phyloP scores from a whole-genome alignment of 208 protist species.

The Trypanosoma mega region DNA sequence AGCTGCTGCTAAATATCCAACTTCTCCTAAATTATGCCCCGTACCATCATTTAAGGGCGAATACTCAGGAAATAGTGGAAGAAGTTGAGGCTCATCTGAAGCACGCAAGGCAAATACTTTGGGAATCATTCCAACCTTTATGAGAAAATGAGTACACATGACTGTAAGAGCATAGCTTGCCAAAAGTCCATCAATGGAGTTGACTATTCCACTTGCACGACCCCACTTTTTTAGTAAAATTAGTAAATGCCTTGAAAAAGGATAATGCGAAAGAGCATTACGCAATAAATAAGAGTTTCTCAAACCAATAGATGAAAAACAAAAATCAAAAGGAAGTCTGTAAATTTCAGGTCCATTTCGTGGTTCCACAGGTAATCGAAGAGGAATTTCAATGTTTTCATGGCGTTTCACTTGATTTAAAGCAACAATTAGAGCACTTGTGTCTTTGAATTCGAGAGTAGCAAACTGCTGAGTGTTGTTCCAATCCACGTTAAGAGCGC shows the following conservation, averaged over 20 bases:
- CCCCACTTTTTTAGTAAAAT: conserved; percentile 88
- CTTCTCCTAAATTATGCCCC: conserved; percentile 43
- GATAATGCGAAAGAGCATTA: conserved; percentile 60
- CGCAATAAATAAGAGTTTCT: conserved; percentile 82
- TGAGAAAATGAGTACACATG: conserved; percentile 85
- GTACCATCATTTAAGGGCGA: conserved; percentile 31
- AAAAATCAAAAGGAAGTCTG: conserved; percentile 89
- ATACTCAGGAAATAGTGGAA: conserved; percentile 61
- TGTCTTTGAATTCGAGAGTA: conserved; percentile 69
- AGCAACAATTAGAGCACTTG: conserved; percentile 60
- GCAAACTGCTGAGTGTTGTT: conserved; percentile 74
- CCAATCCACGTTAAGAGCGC: conserved; percentile 69
- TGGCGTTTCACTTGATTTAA: conserved; percentile 69
- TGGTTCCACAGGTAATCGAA: conserved; percentile 78
- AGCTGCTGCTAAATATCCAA: conserved; percentile 69
- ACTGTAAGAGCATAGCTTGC: conserved; percentile 87
- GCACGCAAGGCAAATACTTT: conserved; percentile 42
- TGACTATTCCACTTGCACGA: conserved; percentile 68
- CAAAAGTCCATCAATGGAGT: conserved; percentile 87
- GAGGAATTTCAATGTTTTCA: conserved; percentile 71
- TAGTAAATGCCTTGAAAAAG: conserved; percentile 77
- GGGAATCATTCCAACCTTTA: conserved; percentile 54
- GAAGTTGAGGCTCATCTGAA: conserved; percentile 42
- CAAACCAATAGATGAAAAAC: conserved; percentile 80
- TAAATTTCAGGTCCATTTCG: conserved; percentile 82